Evolutionary conservation across 441 rosid species (phyloP).

Genomic region (Biscutella laevigata): DNA sequence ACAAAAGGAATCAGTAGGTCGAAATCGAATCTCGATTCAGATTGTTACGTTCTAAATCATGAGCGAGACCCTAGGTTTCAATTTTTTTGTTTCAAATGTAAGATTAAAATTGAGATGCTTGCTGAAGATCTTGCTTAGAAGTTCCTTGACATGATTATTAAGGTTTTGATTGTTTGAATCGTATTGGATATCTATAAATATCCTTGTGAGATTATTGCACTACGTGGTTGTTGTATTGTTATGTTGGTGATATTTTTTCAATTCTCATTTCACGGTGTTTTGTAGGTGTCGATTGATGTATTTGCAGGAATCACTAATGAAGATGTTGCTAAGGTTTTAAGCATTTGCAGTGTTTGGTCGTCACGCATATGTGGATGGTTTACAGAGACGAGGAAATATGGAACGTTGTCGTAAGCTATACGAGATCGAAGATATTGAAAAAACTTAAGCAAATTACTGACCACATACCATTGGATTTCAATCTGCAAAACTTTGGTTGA

Average conservation of each 20-base stretch:
- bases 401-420: no score
- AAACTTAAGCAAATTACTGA: no score
- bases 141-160: constrained; percentile 88
- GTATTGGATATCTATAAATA: neutral
- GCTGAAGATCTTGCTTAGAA: constrained; percentile 97
- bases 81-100: constrained; percentile 21
- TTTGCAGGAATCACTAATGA: constrained; percentile 89
- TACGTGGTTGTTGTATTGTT: no score
- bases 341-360: no score
- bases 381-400: no score
- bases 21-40: neutral
- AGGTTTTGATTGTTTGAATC: constrained; percentile 37
- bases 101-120: no score
- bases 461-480: no score
- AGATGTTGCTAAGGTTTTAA: constrained; percentile 93
- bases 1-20: neutral
- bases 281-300: constrained; percentile 85
- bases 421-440: no score
- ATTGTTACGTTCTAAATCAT: neutral
- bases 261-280: constrained; percentile 15
- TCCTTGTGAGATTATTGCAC: neutral
- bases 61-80: neutral
- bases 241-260: no score
- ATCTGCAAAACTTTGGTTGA: no score
- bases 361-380: no score